A percentile compares a stretch with the other conserved stretches of the same genome.
Conservation (phyloP, 1,139 yeast genomes). For the Spathaspora sp. region DNA sequence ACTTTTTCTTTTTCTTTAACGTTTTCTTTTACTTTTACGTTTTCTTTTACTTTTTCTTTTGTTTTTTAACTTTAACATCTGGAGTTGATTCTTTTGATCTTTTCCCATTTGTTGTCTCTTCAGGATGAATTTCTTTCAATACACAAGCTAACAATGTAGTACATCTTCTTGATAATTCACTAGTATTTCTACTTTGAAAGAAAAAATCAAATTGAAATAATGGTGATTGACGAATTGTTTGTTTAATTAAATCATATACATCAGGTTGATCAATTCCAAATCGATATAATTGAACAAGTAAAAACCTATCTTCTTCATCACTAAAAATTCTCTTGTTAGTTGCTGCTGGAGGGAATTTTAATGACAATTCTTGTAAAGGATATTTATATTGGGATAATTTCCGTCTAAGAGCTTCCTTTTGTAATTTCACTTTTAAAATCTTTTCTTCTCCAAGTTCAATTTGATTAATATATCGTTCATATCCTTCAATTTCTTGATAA, state of each 20-base stretch:
- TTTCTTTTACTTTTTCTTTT: slow-evolving; percentile 9
- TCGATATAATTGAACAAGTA: slow-evolving; percentile 62
- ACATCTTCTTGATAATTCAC: slow-evolving; percentile 69
- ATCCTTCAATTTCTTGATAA: slow-evolving; percentile 67
- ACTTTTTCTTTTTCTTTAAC: slow-evolving; percentile 13
- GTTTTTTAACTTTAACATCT: slow-evolving; percentile 13
- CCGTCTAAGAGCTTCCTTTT: slow-evolving; percentile 65
- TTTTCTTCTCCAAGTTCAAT: slow-evolving; percentile 80
- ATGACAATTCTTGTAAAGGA: slow-evolving; percentile 63
- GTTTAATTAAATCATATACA: slow-evolving; percentile 61
- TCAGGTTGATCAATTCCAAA: slow-evolving; percentile 68
- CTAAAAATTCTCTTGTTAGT: slow-evolving; percentile 59
- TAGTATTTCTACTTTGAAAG: slow-evolving; percentile 63
- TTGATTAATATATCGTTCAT: slow-evolving; percentile 62
- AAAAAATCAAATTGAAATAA: slow-evolving; percentile 71
- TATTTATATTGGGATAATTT: slow-evolving; percentile 59
- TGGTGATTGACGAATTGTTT: slow-evolving; percentile 59
- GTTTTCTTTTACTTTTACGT: slow-evolving; percentile 9
- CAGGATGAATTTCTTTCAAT: slow-evolving; percentile 52
- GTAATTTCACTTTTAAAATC: slow-evolving; percentile 54
- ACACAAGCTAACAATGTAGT: slow-evolving; percentile 64
- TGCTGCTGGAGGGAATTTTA: slow-evolving; percentile 61
- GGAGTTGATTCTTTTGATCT: slow-evolving; percentile 18
- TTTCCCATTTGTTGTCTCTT: slow-evolving; percentile 15
- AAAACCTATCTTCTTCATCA: slow-evolving; percentile 73